Conservation (phyloP, 495 filamentous ascomycete species). For the Neurospora sp. region DNA sequence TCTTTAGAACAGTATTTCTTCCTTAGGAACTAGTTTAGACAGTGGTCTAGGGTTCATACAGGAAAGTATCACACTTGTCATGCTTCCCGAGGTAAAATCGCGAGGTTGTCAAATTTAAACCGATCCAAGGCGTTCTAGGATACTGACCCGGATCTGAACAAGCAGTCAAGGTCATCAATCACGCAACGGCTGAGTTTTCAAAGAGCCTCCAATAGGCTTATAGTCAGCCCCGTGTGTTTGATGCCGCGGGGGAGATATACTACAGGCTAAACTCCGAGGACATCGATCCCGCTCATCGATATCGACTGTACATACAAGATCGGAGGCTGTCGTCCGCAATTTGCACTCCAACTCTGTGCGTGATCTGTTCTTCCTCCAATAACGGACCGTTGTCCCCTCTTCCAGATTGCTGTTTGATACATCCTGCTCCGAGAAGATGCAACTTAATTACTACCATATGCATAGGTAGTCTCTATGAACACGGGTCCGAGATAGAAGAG, state of each 20-base stretch:
- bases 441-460: neutral
- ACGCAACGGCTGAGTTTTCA: neutral
- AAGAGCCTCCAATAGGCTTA: neutral
- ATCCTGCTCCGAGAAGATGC: neutral
- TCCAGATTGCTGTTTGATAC: neutral
- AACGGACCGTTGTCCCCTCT: conserved; percentile 4
- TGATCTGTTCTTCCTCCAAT: neutral
- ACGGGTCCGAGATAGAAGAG: neutral
- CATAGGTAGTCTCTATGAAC: neutral
- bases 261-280: conserved; percentile 11
- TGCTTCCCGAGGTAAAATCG: neutral
- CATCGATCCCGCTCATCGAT: conserved; percentile 1
- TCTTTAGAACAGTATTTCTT: neutral
- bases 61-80: neutral
- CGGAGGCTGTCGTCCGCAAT: conserved; percentile 19
- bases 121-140: neutral
- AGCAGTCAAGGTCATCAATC: neutral
- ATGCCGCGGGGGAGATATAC: neutral
- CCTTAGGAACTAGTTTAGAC: neutral
- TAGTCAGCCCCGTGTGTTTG: neutral
- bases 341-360: neutral
- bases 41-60: neutral
- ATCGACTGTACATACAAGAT: neutral
- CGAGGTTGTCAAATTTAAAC: neutral
- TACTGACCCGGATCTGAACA: neutral